A percentile compares a stretch with the other conserved stretches of the same genome.
Conservation (phyloP, 441 rosid species). For the Euphorbia celastroides region DNA sequence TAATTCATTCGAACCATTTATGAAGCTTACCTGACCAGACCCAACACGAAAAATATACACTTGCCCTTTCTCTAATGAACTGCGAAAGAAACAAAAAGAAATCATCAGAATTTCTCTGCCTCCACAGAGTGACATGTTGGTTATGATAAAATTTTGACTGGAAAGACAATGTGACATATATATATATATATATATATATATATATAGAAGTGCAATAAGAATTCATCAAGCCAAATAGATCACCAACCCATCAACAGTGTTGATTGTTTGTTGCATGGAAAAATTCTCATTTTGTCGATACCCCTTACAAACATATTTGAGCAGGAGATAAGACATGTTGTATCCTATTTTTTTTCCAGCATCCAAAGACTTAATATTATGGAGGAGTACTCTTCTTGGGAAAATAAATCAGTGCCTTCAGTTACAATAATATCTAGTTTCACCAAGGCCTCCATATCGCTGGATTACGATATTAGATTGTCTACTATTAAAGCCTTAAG, state of each 20-base stretch:
- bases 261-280: background rate
- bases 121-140: background rate
- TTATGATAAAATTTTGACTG: no score
- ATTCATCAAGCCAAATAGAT: background rate
- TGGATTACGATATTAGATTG: background rate
- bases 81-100: slow-evolving; percentile 26
- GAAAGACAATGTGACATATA: background rate
- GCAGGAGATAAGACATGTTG: background rate
- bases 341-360: background rate
- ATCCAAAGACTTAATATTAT: background rate
- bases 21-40: slow-evolving; percentile 67
- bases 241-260: background rate
- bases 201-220: background rate
- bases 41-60: slow-evolving; percentile 82
- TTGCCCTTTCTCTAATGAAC: slow-evolving; percentile 85
- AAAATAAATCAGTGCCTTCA: background rate
- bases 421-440: background rate
- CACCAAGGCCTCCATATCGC: background rate
- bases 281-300: background rate
- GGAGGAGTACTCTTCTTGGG: background rate
- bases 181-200: no score
- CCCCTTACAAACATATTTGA: background rate
- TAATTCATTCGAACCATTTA: background rate
- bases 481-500: background rate
- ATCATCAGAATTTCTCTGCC: background rate